Evolutionary conservation across 352 stramenopile genomes (phyloP).

Genomic region (Saprolegnia parasitica): DNA sequence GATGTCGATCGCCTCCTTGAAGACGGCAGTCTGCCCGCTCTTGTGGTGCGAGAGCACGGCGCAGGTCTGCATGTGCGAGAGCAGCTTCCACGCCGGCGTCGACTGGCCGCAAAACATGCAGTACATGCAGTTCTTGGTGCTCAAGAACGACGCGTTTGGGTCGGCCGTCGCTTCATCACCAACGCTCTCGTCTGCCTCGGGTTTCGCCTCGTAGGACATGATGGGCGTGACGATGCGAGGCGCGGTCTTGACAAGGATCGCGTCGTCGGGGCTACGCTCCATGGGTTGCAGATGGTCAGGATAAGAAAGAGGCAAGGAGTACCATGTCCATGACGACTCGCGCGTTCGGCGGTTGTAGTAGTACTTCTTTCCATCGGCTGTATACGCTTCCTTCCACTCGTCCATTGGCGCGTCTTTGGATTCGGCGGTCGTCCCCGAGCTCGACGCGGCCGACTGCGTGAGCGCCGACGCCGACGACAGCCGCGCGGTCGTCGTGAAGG

Average conservation of each 20-base stretch:
- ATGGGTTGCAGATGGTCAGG: background rate
- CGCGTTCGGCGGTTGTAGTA: slow-evolving; percentile 84
- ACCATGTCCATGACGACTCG: slow-evolving; percentile 84
- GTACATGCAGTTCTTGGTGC: slow-evolving; percentile 44
- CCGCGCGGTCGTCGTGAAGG: slow-evolving; percentile 6
- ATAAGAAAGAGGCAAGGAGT: background rate
- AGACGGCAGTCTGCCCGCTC: slow-evolving; percentile 47
- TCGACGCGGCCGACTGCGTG: background rate
- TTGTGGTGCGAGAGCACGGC: slow-evolving; percentile 52
- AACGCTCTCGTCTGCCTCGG: slow-evolving; percentile 34
- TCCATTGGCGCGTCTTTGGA: slow-evolving; percentile 26
- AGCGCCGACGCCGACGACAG: slow-evolving; percentile 6
- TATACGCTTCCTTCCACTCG: slow-evolving; percentile 82
- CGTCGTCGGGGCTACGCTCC: slow-evolving; percentile 19
- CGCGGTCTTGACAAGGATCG: slow-evolving; percentile 17
- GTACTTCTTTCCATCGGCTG: slow-evolving; percentile 78
- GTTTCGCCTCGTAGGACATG: background rate
- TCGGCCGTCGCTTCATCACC: slow-evolving; percentile 17
- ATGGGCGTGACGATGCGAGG: background rate
- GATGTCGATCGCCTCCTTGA: slow-evolving; percentile 57
- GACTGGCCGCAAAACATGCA: slow-evolving; percentile 69
- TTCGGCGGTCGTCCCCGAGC: background rate
- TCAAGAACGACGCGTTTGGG: background rate
- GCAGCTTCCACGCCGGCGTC: slow-evolving; percentile 37
- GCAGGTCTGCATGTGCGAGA: slow-evolving; percentile 43